These are phyloP conservation scores for Apophysomyces ossiformis DNA, from an alignment of 371 early-diverging fungal species.

Conservation along the genomic window DNA sequence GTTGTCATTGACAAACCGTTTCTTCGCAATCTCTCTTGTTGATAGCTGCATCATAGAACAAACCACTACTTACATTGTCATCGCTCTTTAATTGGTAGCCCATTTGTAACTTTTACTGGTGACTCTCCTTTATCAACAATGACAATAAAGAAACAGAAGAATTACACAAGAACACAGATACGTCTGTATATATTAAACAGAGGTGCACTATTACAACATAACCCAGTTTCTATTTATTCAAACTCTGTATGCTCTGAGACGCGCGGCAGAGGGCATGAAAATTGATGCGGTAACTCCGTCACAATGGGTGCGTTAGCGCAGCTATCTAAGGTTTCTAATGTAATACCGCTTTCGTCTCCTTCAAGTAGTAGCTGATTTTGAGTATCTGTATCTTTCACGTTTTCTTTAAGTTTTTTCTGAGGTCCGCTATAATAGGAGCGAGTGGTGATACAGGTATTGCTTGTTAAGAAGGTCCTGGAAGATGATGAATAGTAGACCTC, in stretches of 20 bases:
- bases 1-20: no score
- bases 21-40: no score
- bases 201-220: background rate
- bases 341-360: slow-evolving; percentile 16
- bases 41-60: no score
- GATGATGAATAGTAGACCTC: background rate
- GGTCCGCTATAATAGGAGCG: background rate
- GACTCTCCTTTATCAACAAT: no score
- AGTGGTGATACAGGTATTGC: slow-evolving; percentile 4
- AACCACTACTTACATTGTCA: no score
- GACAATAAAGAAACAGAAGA: no score
- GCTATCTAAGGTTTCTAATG: slow-evolving; percentile 21
- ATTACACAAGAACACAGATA: no score
- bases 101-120: no score
- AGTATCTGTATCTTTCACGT: background rate
- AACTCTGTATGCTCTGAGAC: background rate
- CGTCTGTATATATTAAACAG: no score
- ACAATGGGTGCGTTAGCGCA: slow-evolving; percentile 18
- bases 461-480: background rate
- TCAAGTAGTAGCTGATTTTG: slow-evolving; percentile 6
- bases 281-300: background rate
- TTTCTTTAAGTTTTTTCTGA: background rate
- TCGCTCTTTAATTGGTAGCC: no score
- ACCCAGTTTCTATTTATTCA: background rate
- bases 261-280: background rate